Percentiles rank a stretch among this genome's conserved stretches.
Conservation (phyloP, 331 rosid genomes). For the Arachis monticola region DNA sequence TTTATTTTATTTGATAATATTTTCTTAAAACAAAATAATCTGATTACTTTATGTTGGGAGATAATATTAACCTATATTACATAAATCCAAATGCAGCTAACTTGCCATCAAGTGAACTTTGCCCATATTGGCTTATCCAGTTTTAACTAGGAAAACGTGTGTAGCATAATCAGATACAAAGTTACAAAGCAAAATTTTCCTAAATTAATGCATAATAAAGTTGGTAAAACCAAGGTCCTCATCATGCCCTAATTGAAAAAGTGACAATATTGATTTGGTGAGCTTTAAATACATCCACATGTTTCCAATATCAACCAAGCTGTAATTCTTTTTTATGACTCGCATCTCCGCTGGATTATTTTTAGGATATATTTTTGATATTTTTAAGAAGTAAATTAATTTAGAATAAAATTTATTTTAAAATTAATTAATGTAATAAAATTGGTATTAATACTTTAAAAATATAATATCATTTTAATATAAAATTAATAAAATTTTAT, state of each 20-base stretch:
- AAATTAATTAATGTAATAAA: too few species aligned
- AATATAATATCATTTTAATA: too few species aligned
- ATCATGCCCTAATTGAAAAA: conserved; percentile 36
- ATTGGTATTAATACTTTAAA: too few species aligned
- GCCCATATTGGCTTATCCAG: conserved; percentile 24
- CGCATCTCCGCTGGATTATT: too few species aligned
- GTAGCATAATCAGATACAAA: conserved; percentile 26
- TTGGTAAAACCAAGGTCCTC: conserved; percentile 37
- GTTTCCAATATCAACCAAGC: background rate
- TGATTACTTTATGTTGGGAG: too few species aligned
- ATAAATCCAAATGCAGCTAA: background rate
- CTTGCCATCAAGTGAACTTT: conserved; percentile 30
- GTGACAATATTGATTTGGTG: conserved; percentile 26
- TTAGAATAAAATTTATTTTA: too few species aligned
- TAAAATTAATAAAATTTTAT: too few species aligned
- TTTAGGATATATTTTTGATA: too few species aligned
- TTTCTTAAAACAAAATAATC: too few species aligned
- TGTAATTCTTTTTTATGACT: background rate
- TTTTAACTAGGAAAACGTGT: conserved; percentile 33
- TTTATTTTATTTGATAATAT: too few species aligned
- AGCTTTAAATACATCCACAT: conserved; percentile 26
- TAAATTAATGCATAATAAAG: conserved; percentile 27
- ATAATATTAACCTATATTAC: background rate
- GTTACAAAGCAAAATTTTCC: conserved; percentile 11
- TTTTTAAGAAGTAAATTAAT: too few species aligned